A percentile compares a stretch with the other conserved stretches of the same genome.
Evolutionary conservation across 2,329 filamentous ascomycete genomes (phyloP).

Genomic region (Phialophora expanda): DNA sequence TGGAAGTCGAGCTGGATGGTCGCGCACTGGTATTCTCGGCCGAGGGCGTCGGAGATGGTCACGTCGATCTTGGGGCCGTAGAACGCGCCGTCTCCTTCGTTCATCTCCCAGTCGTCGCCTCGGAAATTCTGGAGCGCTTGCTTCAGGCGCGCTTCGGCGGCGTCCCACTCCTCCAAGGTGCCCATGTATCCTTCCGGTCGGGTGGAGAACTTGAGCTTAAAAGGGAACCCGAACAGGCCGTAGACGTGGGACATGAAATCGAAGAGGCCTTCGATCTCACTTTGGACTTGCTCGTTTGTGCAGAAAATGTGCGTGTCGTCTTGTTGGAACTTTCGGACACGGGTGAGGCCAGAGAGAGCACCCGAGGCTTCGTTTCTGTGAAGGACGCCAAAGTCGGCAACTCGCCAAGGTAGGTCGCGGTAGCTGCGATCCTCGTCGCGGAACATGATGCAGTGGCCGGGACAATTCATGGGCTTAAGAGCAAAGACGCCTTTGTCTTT

Average conservation of each 20-base stretch:
- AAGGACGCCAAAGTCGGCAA: slow-evolving; percentile 94
- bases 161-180: slow-evolving; percentile 83
- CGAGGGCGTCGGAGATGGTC: slow-evolving; percentile 85
- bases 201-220: slow-evolving; percentile 94
- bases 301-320: slow-evolving; percentile 98
- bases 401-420: slow-evolving; percentile 84
- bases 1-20: slow-evolving; percentile 96
- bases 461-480: slow-evolving; percentile 98
- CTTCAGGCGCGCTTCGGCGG: slow-evolving; percentile 80
- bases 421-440: slow-evolving; percentile 83
- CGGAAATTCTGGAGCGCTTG: slow-evolving; percentile 80
- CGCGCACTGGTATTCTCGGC: slow-evolving; percentile 84
- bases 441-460: slow-evolving; percentile 85
- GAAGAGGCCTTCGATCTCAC: slow-evolving; percentile 81
- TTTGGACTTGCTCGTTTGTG: slow-evolving; percentile 73
- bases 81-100: slow-evolving; percentile 94
- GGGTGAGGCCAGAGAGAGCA: slow-evolving; percentile 85
- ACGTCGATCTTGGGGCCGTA: slow-evolving; percentile 99
- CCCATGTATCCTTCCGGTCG: slow-evolving; percentile 88
- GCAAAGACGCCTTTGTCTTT: slow-evolving; percentile 81
- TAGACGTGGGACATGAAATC: slow-evolving; percentile 84
- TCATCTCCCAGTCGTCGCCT: slow-evolving; percentile 80
- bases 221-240: slow-evolving; percentile 82
- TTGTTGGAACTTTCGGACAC: slow-evolving; percentile 92
- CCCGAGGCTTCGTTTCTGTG: slow-evolving; percentile 96